phyloP scores from a whole-genome alignment of 2,329 filamentous ascomycete species.

The Trichoderma lentiforme region DNA sequence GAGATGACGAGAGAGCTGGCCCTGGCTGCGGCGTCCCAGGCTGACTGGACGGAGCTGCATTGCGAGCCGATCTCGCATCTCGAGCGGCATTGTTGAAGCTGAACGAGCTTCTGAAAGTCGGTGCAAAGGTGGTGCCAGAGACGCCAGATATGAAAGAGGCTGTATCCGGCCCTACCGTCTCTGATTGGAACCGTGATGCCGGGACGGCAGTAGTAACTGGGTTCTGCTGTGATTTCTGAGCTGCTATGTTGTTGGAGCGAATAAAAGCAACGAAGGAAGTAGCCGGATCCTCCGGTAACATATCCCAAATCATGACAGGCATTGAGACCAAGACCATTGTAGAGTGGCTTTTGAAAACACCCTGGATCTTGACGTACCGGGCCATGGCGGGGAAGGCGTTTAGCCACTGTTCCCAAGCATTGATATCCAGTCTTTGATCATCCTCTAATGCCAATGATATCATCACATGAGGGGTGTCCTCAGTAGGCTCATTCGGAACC shows the following conservation, averaged over 20 bases:
- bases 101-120: conserved; percentile 21
- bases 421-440: conserved; percentile 54
- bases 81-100: neutral
- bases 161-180: conserved; percentile 24
- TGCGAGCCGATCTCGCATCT: conserved; percentile 6
- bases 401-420: conserved; percentile 58
- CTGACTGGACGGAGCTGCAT: conserved; percentile 22
- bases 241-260: conserved; percentile 53
- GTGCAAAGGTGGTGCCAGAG: conserved; percentile 34
- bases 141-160: conserved; percentile 33
- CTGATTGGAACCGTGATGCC: conserved; percentile 23
- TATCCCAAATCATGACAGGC: conserved; percentile 58
- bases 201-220: conserved; percentile 26
- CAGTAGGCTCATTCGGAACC: conserved; percentile 45
- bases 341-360: conserved; percentile 60
- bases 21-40: conserved; percentile 23
- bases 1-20: conserved; percentile 22
- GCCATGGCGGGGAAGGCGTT: conserved; percentile 54
- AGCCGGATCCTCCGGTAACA: conserved; percentile 55
- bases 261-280: conserved; percentile 59
- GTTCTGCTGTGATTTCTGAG: conserved; percentile 28
- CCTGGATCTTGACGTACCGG: conserved; percentile 59
- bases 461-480: conserved; percentile 58
- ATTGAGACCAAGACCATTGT: conserved; percentile 56
- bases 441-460: conserved; percentile 58